phyloP scores from a whole-genome alignment of 306 rosid genomes.

The Cicer chorassanicum region DNA sequence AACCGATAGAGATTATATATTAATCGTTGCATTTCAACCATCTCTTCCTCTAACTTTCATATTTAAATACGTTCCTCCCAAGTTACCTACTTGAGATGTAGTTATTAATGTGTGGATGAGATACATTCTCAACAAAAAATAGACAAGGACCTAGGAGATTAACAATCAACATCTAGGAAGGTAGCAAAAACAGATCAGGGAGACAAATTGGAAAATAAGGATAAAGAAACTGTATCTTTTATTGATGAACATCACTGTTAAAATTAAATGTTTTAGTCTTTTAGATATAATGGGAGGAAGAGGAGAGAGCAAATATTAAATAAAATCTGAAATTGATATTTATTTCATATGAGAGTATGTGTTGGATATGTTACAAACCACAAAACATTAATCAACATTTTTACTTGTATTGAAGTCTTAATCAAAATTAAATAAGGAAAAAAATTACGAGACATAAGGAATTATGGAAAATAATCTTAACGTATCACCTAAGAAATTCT shows the following conservation, averaged over 20 bases:
- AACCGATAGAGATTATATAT: slow-evolving; percentile 2
- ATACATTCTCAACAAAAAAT: background rate
- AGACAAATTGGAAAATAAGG: background rate
- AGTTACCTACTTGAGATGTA: background rate
- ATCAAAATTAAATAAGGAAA: background rate
- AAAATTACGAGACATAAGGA: background rate
- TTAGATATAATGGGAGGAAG: background rate
- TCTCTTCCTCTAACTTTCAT: background rate
- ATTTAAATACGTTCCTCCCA: background rate
- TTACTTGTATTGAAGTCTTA: background rate
- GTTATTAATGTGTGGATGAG: background rate
- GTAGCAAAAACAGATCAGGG: background rate
- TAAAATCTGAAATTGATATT: background rate
- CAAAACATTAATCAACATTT: background rate
- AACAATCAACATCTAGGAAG: background rate
- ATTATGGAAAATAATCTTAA: background rate
- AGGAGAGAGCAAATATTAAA: background rate
- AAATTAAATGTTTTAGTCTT: background rate
- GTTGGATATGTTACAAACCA: background rate
- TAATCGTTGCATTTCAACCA: slow-evolving; percentile 17
- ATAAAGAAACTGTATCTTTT: background rate
- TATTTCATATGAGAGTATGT: background rate
- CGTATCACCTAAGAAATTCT: background rate
- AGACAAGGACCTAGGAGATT: background rate
- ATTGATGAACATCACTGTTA: background rate